Evolutionary conservation across 495 filamentous ascomycete species (phyloP).

Genomic region (Hypoxylon subgilvum): DNA sequence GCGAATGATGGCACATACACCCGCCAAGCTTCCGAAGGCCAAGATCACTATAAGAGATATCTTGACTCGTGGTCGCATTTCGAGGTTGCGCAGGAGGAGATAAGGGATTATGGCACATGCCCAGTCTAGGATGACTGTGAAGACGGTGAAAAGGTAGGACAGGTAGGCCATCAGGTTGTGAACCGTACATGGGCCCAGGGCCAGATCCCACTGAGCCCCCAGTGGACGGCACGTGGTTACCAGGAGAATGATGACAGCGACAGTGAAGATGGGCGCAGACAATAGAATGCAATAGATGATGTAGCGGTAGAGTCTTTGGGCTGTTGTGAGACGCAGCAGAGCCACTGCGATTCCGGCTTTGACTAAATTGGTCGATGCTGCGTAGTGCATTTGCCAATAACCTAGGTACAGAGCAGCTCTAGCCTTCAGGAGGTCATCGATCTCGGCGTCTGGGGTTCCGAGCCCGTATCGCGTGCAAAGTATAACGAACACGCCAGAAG

Average conservation of each 20-base stretch:
- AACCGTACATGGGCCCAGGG: background rate
- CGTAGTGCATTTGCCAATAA: background rate
- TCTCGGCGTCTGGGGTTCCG: no score
- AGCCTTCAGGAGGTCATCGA: no score
- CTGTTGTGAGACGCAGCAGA: background rate
- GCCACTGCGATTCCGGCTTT: slow-evolving; percentile 2
- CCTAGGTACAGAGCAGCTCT: no score
- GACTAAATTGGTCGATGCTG: background rate
- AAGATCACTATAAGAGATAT: slow-evolving; percentile 3
- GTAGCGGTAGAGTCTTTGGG: slow-evolving; percentile 1
- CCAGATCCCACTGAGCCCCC: slow-evolving; percentile 5
- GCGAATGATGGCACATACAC: slow-evolving; percentile 3
- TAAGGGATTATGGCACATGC: slow-evolving; percentile 12
- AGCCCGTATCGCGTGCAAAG: no score
- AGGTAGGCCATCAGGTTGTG: background rate
- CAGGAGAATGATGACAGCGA: background rate
- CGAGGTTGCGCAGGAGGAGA: slow-evolving; percentile 1
- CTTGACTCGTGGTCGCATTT: slow-evolving; percentile 2
- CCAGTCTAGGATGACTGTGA: slow-evolving; percentile 10
- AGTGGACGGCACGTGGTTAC: slow-evolving; percentile 1
- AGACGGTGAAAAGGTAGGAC: slow-evolving; percentile 6
- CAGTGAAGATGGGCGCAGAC: background rate
- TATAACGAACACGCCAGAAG: no score
- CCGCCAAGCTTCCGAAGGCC: slow-evolving; percentile 9
- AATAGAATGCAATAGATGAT: background rate